phyloP scores from a whole-genome alignment of 805 yeast genomes.

The Sungouiozyma ichnusensis region DNA sequence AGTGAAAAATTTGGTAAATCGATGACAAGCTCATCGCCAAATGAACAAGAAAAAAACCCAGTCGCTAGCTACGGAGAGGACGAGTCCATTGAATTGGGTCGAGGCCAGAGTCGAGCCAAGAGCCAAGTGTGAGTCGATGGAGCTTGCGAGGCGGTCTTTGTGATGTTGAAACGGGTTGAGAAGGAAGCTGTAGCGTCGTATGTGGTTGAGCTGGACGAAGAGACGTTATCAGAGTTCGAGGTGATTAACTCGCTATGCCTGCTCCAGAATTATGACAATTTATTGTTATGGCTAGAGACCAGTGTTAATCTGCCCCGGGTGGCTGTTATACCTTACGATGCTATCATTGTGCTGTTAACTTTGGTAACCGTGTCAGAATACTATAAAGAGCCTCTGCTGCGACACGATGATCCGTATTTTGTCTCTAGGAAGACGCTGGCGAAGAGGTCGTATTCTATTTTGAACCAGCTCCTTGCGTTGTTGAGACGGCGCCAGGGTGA shows the following conservation, averaged over 20 bases:
- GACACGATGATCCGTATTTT: constrained; percentile 21
- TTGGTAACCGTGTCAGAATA: constrained; percentile 28
- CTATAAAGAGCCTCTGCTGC: constrained; percentile 17
- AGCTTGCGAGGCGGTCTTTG: too few species aligned
- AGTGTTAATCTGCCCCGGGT: background rate
- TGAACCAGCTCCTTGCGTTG: too few species aligned
- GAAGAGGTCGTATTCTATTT: constrained; percentile 27
- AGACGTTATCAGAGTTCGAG: constrained; percentile 17
- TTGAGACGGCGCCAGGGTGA: constrained; percentile 1
- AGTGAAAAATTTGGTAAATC: background rate
- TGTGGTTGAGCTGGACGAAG: constrained; percentile 18
- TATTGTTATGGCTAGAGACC: constrained; percentile 30
- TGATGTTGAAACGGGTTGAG: background rate
- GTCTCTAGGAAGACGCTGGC: constrained; percentile 22
- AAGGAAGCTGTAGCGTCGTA: constrained; percentile 12
- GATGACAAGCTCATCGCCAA: background rate
- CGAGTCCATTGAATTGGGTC: too few species aligned
- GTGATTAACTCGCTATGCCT: constrained; percentile 21
- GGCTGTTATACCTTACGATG: constrained; percentile 27
- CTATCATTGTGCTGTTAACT: constrained; percentile 29
- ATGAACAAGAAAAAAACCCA: background rate
- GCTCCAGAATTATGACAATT: constrained; percentile 29
- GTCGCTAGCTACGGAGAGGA: background rate
- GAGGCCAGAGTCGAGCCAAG: too few species aligned
- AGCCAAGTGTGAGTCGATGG: too few species aligned